phyloP scores from a whole-genome alignment of 2,329 filamentous ascomycete genomes.

The Beauveria asiatica region DNA sequence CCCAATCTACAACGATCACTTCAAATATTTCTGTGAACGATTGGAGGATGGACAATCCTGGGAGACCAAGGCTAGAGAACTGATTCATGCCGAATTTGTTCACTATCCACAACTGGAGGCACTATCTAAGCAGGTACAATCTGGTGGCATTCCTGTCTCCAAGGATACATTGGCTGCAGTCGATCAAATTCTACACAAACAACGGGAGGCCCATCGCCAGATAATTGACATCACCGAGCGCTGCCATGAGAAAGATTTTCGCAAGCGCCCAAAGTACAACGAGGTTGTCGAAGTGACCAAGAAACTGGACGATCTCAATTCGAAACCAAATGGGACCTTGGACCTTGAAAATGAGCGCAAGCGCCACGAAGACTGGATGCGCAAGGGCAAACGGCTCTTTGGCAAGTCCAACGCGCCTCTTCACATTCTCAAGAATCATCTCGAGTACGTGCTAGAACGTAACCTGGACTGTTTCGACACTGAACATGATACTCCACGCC shows the following conservation, averaged over 20 bases:
- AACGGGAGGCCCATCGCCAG: slow-evolving; percentile 84
- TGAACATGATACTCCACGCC: slow-evolving; percentile 70
- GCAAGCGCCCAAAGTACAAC: slow-evolving; percentile 73
- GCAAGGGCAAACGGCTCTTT: slow-evolving; percentile 93
- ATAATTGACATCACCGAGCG: slow-evolving; percentile 75
- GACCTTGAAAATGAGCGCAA: slow-evolving; percentile 93
- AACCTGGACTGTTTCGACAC: slow-evolving; percentile 91
- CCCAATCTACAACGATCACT: slow-evolving; percentile 68
- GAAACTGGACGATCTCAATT: slow-evolving; percentile 79
- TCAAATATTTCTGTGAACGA: slow-evolving; percentile 69
- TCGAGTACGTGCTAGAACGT: slow-evolving; percentile 84
- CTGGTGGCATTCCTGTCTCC: slow-evolving; percentile 66
- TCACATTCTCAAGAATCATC: slow-evolving; percentile 89
- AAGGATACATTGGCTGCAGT: slow-evolving; percentile 71
- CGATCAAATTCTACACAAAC: slow-evolving; percentile 89
- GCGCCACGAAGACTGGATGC: slow-evolving; percentile 98
- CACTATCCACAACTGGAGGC: slow-evolving; percentile 94
- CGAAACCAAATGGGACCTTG: slow-evolving; percentile 81
- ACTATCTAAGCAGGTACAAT: slow-evolving; percentile 70
- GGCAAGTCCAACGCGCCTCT: slow-evolving; percentile 96
- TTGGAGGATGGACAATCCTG: slow-evolving; percentile 70
- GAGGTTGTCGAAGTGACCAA: slow-evolving; percentile 90
- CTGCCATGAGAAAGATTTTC: slow-evolving; percentile 65
- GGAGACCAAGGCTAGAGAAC: slow-evolving; percentile 87
- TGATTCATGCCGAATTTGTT: slow-evolving; percentile 84